A percentile compares a stretch with the other conserved stretches of the same genome.
Conservation (phyloP, 2,329 filamentous ascomycete genomes). For the Venturia aucupariae region DNA sequence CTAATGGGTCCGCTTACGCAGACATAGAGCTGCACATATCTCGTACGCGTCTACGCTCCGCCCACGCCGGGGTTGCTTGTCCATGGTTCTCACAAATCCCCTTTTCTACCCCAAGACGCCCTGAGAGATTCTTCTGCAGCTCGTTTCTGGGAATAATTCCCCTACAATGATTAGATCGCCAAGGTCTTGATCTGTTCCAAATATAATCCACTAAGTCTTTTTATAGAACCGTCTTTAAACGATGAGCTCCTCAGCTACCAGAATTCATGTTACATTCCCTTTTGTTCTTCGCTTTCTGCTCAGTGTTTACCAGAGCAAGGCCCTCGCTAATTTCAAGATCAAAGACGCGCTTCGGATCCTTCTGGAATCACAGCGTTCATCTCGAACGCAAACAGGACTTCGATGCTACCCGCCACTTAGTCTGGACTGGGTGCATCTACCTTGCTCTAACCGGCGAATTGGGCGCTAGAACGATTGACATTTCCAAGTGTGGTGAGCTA, state of each 20-base stretch:
- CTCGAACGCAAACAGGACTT: background rate
- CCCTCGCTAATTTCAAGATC: background rate
- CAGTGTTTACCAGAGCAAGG: background rate
- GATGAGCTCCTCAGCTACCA: background rate
- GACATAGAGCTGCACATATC: background rate
- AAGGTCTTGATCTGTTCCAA: background rate
- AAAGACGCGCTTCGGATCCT: background rate
- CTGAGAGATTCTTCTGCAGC: background rate
- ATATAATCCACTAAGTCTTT: background rate
- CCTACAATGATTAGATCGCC: background rate
- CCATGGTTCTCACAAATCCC: background rate
- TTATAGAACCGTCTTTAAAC: background rate
- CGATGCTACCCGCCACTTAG: background rate
- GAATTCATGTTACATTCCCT: background rate
- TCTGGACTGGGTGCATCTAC: background rate
- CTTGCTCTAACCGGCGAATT: background rate
- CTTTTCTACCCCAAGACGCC: background rate
- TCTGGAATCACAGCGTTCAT: background rate
- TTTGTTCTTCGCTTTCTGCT: background rate
- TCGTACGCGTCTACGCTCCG: background rate
- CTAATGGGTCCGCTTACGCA: background rate
- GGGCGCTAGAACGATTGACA: background rate
- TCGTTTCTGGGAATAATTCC: background rate
- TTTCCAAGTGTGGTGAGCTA: background rate
- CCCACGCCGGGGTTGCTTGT: background rate